Evolutionary conservation across 2,329 filamentous ascomycete species (phyloP).

Genomic region (Fusarium secorum): DNA sequence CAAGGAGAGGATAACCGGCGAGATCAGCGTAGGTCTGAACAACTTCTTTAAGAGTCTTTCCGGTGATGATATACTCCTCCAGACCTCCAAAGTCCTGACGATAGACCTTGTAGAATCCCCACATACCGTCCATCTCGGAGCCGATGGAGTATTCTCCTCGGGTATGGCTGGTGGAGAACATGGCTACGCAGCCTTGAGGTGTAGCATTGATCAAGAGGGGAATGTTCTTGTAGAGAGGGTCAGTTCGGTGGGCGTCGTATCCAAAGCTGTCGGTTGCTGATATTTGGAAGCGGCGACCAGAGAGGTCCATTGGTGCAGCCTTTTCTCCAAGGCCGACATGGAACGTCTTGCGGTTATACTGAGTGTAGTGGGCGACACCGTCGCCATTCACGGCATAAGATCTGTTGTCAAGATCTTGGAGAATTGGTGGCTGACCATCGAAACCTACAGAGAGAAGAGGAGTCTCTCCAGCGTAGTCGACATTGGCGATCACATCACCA

Average conservation of each 20-base stretch:
- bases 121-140: slow-evolving; percentile 77
- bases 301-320: slow-evolving; percentile 75
- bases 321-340: slow-evolving; percentile 78
- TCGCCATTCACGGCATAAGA: slow-evolving; percentile 70
- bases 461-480: slow-evolving; percentile 64
- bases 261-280: slow-evolving; percentile 77
- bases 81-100: slow-evolving; percentile 76
- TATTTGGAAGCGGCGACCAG: slow-evolving; percentile 69
- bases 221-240: slow-evolving; percentile 80
- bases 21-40: slow-evolving; percentile 72
- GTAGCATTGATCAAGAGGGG: slow-evolving; percentile 75
- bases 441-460: slow-evolving; percentile 66
- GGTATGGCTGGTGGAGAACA: slow-evolving; percentile 72
- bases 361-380: slow-evolving; percentile 71
- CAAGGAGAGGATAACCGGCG: slow-evolving; percentile 71
- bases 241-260: slow-evolving; percentile 74
- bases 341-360: slow-evolving; percentile 67
- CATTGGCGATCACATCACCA: slow-evolving; percentile 58
- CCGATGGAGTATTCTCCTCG: slow-evolving; percentile 72
- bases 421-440: slow-evolving; percentile 59
- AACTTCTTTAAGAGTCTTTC: slow-evolving; percentile 70
- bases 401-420: slow-evolving; percentile 69
- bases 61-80: slow-evolving; percentile 74
- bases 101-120: slow-evolving; percentile 78
- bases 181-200: slow-evolving; percentile 68